These are phyloP conservation scores for Lomentospora prolificans DNA, from an alignment of 2,329 filamentous ascomycete genomes.

Conservation along the genomic window DNA sequence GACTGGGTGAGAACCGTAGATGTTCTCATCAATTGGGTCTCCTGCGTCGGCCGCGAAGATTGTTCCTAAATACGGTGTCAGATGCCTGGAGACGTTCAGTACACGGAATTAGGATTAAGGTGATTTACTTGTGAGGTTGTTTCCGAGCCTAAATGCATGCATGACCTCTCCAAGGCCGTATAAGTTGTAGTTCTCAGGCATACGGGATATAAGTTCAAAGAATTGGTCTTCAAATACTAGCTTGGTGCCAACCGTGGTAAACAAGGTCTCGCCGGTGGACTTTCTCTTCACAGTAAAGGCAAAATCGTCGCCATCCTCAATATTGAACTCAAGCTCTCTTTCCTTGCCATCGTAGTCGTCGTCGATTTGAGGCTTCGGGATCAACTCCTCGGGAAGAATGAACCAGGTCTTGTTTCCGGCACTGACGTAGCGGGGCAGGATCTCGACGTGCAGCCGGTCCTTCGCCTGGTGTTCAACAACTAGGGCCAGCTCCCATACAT, in stretches of 20 bases:
- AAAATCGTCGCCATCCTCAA: slow-evolving; percentile 53
- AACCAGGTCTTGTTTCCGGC: slow-evolving; percentile 57
- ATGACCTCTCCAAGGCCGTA: slow-evolving; percentile 69
- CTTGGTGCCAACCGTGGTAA: slow-evolving; percentile 52
- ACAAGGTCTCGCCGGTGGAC: slow-evolving; percentile 54
- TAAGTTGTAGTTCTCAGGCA: slow-evolving; percentile 64
- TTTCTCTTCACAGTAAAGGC: slow-evolving; percentile 54
- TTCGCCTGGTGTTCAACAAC: slow-evolving; percentile 57
- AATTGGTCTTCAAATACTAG: slow-evolving; percentile 71
- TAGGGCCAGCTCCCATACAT: slow-evolving; percentile 57
- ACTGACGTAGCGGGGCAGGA: slow-evolving; percentile 54
- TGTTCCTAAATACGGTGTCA: slow-evolving; percentile 22
- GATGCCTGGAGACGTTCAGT: slow-evolving; percentile 5
- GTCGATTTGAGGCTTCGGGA: slow-evolving; percentile 48
- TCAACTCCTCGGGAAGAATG: slow-evolving; percentile 51
- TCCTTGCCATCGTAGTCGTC: slow-evolving; percentile 60
- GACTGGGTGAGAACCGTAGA: slow-evolving; percentile 70
- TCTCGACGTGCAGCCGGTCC: slow-evolving; percentile 60
- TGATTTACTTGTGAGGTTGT: slow-evolving; percentile 54
- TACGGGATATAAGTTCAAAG: slow-evolving; percentile 56
- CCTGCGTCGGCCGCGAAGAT: slow-evolving; percentile 57
- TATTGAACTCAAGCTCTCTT: slow-evolving; percentile 33
- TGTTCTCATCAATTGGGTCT: slow-evolving; percentile 54
- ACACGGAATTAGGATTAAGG: background rate
- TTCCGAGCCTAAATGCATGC: slow-evolving; percentile 59